Conservation (phyloP, 208 protist species). For the Crithidia thermophila region DNA sequence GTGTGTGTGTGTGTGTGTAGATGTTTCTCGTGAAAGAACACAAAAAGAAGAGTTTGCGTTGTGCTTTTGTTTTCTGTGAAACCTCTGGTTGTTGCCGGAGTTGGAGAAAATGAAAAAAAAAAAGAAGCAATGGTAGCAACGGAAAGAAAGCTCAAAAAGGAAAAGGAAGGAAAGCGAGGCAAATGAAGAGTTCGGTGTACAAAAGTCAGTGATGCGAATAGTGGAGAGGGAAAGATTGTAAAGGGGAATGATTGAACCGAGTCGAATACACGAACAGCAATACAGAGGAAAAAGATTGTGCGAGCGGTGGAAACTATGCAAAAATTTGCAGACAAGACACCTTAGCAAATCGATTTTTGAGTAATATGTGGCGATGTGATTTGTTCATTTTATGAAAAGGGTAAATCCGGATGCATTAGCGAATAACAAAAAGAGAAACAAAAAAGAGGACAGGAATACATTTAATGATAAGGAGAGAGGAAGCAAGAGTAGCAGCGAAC, state of each 20-base stretch:
- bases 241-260: slow-evolving; percentile 8
- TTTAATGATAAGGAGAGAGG: neutral
- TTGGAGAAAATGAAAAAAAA: neutral
- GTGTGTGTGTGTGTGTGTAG: too few relatives aligned
- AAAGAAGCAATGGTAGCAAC: neutral
- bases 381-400: too few relatives aligned
- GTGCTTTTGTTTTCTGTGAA: neutral
- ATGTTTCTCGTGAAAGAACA: too few relatives aligned
- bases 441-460: neutral
- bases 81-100: neutral
- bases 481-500: neutral
- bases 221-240: neutral
- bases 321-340: too few relatives aligned
- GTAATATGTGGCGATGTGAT: too few relatives aligned
- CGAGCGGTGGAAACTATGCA: too few relatives aligned
- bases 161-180: too few relatives aligned
- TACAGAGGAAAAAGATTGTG: neutral
- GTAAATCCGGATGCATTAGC: too few relatives aligned
- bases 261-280: neutral
- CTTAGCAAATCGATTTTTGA: too few relatives aligned
- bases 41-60: too few relatives aligned
- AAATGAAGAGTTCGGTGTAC: too few relatives aligned
- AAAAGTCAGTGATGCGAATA: neutral
- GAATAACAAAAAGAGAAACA: neutral
- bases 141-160: neutral